phyloP scores from a whole-genome alignment of 1,139 yeast species.

The Eremothecium cymbalariae region DNA sequence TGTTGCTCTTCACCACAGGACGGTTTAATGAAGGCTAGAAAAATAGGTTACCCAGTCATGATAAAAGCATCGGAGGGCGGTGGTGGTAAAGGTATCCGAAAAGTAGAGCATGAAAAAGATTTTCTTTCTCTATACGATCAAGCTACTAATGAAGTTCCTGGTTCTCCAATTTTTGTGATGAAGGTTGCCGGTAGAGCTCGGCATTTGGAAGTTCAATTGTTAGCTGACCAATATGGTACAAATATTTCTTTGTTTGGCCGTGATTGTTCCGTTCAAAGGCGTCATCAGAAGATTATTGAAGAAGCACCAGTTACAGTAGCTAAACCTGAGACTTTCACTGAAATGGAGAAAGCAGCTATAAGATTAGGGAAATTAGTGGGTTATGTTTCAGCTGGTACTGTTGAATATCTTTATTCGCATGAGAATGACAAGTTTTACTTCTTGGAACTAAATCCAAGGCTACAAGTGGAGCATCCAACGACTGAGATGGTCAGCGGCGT shows the following conservation, averaged over 20 bases:
- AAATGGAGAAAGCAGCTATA: constrained; percentile 96
- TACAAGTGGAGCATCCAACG: constrained; percentile 99
- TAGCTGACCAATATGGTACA: constrained; percentile 94
- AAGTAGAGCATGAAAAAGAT: constrained; percentile 71
- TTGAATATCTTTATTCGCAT: constrained; percentile 90
- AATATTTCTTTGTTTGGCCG: constrained; percentile 90
- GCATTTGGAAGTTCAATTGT: constrained; percentile 88
- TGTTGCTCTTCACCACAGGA: constrained; percentile 83
- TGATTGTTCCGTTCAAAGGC: constrained; percentile 96
- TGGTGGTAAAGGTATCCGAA: constrained; percentile 97
- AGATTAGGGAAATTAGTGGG: constrained; percentile 94
- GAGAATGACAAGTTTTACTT: constrained; percentile 92
- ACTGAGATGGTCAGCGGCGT: constrained; percentile 99
- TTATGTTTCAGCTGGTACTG: constrained; percentile 98
- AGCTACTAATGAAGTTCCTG: constrained; percentile 92
- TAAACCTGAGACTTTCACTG: constrained; percentile 69
- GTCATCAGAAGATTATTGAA: constrained; percentile 93
- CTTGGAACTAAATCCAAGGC: constrained; percentile 92
- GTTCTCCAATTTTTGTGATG: constrained; percentile 94
- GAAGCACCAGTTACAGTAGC: constrained; percentile 97
- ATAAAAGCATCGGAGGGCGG: constrained; percentile 98
- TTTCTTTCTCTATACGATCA: constrained; percentile 67
- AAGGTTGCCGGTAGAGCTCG: constrained; percentile 91
- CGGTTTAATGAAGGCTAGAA: constrained; percentile 72
- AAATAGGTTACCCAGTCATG: constrained; percentile 95